Base-by-base conservation (phyloP, 768 basidiomycete genomes). In the Strobilomyces confusus region DNA sequence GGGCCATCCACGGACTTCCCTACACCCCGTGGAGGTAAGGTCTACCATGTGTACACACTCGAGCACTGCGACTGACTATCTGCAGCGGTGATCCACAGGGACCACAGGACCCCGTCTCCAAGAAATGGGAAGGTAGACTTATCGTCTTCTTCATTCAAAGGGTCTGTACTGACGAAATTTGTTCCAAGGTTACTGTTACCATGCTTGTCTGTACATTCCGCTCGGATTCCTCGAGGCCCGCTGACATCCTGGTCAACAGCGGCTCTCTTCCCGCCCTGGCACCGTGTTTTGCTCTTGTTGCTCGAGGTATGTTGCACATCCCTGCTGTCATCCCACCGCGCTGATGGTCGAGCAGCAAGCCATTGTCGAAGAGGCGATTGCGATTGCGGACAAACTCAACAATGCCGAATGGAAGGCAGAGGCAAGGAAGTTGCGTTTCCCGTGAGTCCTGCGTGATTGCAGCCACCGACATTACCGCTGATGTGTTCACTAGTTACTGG, bases 241-340 rank as follows among this genome's bases (percentile, higher is more conserved):
- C 20, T 63, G 40, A 63, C 23, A 45, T 22, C 20, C 19, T 20
- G 14, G 38, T 49, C 22, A 62, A 51, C 25, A 62, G 61, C 61
- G 30, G 49, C 61, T 20, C 22, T 62, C 15, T 62, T 62, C 44
- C 61, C 61, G 23, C 37, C 61, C 15, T 62, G 61, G 61, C 61
- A 62, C 15, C 57, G 61, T 41, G 44, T 55, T 23, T 34, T 54
- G n/a, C 0, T 56, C 25, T 6, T 62, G 41, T 44, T 62, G 12
- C 17, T 54, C 17, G 61, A 62, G 44, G 61, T 54, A n/a, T 22
- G 49, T 42, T 7, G 3, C 11, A 4, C 6, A 25, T 37, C 46
- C 25, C 13, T 4, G 1, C 13, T 11, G 5, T 15, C 1, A 25
- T 26, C 9, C 7, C 6, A 29, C 29, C 29, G 9, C 29, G 9